Evolutionary conservation across 306 rosid species (phyloP), one percentile per base, ranked within the genome.

Genomic region (Potentilla sterilis): DNA sequence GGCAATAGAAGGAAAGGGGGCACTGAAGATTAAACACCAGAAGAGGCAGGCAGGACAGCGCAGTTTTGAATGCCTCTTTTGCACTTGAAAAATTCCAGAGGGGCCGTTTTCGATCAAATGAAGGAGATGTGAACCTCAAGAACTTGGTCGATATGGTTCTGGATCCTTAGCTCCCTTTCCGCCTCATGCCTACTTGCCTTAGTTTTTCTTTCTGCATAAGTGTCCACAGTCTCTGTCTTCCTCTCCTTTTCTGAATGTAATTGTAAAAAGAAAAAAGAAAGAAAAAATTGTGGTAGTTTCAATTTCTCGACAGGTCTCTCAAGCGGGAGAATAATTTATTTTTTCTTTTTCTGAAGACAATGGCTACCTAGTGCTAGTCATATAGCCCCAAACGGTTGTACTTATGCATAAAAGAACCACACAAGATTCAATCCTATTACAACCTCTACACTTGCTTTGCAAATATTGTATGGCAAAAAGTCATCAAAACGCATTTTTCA

Each of bases 1-100:
- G 83, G 83, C 77, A 81, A 83, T 52, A 72, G 83, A 78, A 55
- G 57, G 86, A 77, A 62, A 84, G 79, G 77, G 44, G 72, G 73
- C 44, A 35, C 44, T 1, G 44, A 64, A 47, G 77, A 74, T 34
- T 69, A 67, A 67, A 59, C 24, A 48, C 51, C 16, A 15, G 51
- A 63, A 24, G 19, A 81, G 35, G 24, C 28, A 34, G 41, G 75
- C 37, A 28, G 69, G 41, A 44, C 62, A 22, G n/a, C 51, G 69
- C 75, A 2, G 70, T 28, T 48, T 66, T 16, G 15, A 18, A 12
- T 9, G 52, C 18, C 21, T 34, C n/a, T 18, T 14, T 68, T 70
- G 81, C 68, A 77, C 52, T 57, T 24, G 73, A 21, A 76, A 54
- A 41, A 11, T 28, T 4, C 61, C 52, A 38, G 15, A 42, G 59